phyloP scores from a whole-genome alignment of 352 stramenopile species.

The Pythium angustatum region DNA sequence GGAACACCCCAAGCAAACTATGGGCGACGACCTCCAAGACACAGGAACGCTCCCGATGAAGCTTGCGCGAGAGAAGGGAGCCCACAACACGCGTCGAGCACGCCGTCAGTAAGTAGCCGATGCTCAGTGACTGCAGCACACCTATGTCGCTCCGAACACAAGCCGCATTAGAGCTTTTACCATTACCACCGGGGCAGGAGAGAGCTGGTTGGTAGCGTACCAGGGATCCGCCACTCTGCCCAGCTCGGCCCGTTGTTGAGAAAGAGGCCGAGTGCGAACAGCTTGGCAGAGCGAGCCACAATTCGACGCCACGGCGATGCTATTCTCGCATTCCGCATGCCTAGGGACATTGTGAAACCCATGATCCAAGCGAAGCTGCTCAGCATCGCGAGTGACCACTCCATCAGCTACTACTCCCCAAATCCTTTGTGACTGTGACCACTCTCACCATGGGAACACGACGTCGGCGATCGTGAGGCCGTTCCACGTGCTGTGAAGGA shows the following conservation, averaged over 20 bases:
- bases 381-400: background rate
- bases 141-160: too few species aligned
- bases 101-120: slow-evolving; percentile 35
- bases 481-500: slow-evolving; percentile 78
- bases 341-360: slow-evolving; percentile 45
- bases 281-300: slow-evolving; percentile 38
- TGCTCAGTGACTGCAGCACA: slow-evolving; percentile 70
- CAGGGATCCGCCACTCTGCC: slow-evolving; percentile 64
- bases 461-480: slow-evolving; percentile 73
- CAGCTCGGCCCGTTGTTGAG: slow-evolving; percentile 66
- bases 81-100: slow-evolving; percentile 9
- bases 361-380: slow-evolving; percentile 87
- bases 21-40: slow-evolving; percentile 25
- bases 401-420: background rate
- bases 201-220: slow-evolving; percentile 26
- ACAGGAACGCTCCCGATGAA: background rate
- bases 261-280: slow-evolving; percentile 69
- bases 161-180: too few species aligned
- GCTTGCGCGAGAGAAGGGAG: background rate
- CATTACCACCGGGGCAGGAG: too few species aligned
- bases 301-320: slow-evolving; percentile 22
- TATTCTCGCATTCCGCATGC: background rate
- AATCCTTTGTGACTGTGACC: too few species aligned
- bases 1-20: slow-evolving; percentile 32
- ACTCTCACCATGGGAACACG: slow-evolving; percentile 79